Percentiles rank a stretch among this genome's conserved stretches.
Evolutionary conservation across 2,329 filamentous ascomycete species (phyloP).

Genomic region (Fusarium penzigii): DNA sequence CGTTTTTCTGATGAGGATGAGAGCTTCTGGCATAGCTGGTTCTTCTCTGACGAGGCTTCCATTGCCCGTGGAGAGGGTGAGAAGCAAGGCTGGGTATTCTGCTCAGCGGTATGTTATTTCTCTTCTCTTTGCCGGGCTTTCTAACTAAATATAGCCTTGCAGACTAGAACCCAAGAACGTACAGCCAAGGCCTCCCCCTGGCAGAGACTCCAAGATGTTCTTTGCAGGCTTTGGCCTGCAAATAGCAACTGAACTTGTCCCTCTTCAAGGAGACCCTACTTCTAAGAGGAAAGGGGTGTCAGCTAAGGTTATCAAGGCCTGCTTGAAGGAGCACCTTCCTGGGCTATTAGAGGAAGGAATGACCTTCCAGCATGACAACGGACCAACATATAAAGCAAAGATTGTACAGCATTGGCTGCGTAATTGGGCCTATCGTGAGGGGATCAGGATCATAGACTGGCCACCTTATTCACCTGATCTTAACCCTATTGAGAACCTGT

Average conservation of each 20-base stretch:
- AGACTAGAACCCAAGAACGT: no score
- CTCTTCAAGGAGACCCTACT: not conserved
- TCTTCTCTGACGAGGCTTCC: not conserved
- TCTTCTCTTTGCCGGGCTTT: not conserved
- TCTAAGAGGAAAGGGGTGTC: not conserved
- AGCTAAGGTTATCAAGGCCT: not conserved
- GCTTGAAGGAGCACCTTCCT: not conserved
- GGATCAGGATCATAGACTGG: not conserved
- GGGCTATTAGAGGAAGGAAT: no score
- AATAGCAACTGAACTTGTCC: not conserved
- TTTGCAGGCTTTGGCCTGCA: not conserved
- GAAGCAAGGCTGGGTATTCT: not conserved
- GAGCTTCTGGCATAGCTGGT: not conserved
- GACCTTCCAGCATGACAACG: not conserved
- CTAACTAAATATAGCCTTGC: no score
- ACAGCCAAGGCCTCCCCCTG: not conserved
- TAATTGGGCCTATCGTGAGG: not conserved
- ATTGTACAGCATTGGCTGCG: not conserved
- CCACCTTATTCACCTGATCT: not conserved
- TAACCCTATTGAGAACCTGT: conserved; percentile 6
- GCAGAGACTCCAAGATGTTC: not conserved
- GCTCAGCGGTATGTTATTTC: not conserved
- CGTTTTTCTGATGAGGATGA: not conserved
- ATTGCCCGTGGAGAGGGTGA: not conserved
- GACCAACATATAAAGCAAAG: not conserved